Conservation (phyloP, 148 eudicot genomes). For the Cornus florida region DNA sequence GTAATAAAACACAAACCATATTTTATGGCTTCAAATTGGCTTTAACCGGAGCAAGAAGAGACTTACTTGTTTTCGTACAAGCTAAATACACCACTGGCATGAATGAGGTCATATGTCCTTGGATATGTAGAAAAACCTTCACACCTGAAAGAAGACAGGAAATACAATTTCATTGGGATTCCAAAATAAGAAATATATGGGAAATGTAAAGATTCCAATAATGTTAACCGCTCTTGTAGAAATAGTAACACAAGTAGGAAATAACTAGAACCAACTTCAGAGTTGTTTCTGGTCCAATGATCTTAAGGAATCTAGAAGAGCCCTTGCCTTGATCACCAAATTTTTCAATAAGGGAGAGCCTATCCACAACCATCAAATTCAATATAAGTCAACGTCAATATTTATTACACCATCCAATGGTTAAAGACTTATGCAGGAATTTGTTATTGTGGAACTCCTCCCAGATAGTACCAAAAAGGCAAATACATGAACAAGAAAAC, state of each 20-base stretch:
- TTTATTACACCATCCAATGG: neutral
- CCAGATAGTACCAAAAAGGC: neutral
- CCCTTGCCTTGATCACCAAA: neutral
- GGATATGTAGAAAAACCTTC: slow-evolving; percentile 83
- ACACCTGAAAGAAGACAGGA: slow-evolving; percentile 46
- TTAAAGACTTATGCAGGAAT: neutral
- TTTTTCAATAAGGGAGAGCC: too few relatives aligned
- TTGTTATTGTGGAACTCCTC: neutral
- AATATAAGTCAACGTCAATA: neutral
- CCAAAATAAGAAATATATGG: neutral
- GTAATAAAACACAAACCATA: too few relatives aligned
- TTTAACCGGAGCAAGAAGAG: slow-evolving; percentile 9
- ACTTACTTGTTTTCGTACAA: slow-evolving; percentile 76
- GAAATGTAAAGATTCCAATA: neutral
- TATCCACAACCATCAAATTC: neutral
- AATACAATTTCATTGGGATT: neutral
- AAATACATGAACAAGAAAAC: too few relatives aligned
- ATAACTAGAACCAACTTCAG: neutral
- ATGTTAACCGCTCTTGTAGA: neutral
- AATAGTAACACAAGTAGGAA: neutral
- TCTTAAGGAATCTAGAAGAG: neutral
- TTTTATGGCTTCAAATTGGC: neutral
- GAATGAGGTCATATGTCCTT: slow-evolving; percentile 75
- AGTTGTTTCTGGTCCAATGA: neutral
- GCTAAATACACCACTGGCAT: slow-evolving; percentile 67